Evolutionary conservation across 495 filamentous ascomycete species (phyloP).

Genomic region (Penicilliopsis zonata): DNA sequence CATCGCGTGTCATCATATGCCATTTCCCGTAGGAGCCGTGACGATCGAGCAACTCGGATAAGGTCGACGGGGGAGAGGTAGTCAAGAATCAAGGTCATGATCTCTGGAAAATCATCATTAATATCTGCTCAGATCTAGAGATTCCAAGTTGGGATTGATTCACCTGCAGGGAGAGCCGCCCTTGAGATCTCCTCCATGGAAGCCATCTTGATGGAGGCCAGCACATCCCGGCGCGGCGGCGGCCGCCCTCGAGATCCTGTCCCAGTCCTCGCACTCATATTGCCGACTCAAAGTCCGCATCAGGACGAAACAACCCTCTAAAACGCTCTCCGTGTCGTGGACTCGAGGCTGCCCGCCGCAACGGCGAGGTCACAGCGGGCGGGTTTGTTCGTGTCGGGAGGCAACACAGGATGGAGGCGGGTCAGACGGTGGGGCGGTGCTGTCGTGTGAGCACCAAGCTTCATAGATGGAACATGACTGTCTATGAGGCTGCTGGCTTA

Average conservation of each 20-base stretch:
- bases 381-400: neutral
- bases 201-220: conserved; percentile 60
- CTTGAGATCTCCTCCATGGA: conserved; percentile 66
- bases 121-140: neutral
- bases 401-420: too few relatives aligned
- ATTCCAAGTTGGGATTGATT: conserved; percentile 6
- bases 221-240: conserved; percentile 44
- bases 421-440: too few relatives aligned
- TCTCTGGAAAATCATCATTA: conserved; percentile 43
- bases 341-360: neutral
- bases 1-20: conserved; percentile 97
- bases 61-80: conserved; percentile 77
- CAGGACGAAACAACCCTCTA: too few relatives aligned
- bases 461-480: too few relatives aligned
- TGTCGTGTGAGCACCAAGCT: too few relatives aligned
- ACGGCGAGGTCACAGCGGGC: neutral
- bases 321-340: neutral
- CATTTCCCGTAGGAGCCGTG: conserved; percentile 89
- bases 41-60: conserved; percentile 75
- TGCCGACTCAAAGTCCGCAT: conserved; percentile 18
- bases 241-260: conserved; percentile 30
- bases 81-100: conserved; percentile 78
- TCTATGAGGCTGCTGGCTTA: too few relatives aligned
- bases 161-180: conserved; percentile 71
- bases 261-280: conserved; percentile 53